Base-by-base conservation (phyloP, 2,329 filamentous ascomycete genomes). In the Meredithiella fracta region DNA sequence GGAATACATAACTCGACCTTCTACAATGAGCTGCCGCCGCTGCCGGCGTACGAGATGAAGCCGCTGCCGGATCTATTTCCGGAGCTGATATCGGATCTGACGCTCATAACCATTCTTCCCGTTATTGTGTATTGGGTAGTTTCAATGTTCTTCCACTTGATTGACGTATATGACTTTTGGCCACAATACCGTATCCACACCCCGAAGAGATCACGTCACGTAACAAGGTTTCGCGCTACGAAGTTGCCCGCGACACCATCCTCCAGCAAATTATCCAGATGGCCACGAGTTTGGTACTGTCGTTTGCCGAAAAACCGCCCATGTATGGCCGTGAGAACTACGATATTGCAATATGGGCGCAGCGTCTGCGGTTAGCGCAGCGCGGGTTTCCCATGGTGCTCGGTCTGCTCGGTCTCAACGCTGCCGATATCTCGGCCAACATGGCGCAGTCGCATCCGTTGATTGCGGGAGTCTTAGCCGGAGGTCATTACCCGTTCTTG, bases 121-220 rank as follows among this genome's bases (percentile, higher is more conserved):
- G 77, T 96, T 59, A 67, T 87, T 63, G 85, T 84, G 58, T 98
- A 98, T 76, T 98, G 92, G 92, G 70, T 72, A 22, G 71, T 94
- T 31, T 97, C 91, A 20, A 70, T 86, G 67, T 71, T 91, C 66
- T 98, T 94, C 72, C 91, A 97, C 73, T 65, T 82, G 62, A 82
- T 97, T 64, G 92, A 98, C 70, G 73, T 82, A 58, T 82, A 83
- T 70, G 87, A 96, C 67, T 72, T 91, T 38, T 94, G 91, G 67
- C 83, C 90, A 17, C 80, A 94, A 64, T 96, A 97, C 70, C 85
- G 92, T 60, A 76, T 98, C 44, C 92, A 98, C 70, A 97, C 92
- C 92, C 92, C 14, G 89, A 88, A 54, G 91, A 97, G 69, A 85
- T 97, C 60, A 67, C 82, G 37, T 86, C 87, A 68, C 80, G 90